These are phyloP conservation scores for Plantago major DNA, from an alignment of 257 asterid species.

Conservation along the genomic window DNA sequence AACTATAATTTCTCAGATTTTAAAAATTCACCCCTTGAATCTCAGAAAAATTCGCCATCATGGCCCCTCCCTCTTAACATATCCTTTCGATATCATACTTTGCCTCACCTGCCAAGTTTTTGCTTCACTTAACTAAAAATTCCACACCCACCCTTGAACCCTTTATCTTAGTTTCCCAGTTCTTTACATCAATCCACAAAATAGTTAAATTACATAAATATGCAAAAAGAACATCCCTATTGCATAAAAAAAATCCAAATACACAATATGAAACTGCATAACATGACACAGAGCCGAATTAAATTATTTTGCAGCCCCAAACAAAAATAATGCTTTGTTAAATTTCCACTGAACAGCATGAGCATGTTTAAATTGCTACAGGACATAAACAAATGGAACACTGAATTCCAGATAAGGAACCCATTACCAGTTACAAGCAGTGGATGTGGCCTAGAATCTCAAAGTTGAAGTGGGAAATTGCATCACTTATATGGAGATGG, in stretches of 20 bases:
- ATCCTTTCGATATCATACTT: no score
- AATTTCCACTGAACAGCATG: not conserved
- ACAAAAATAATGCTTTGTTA: not conserved
- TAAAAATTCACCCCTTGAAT: no score
- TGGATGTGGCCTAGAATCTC: slow-evolving; percentile 9
- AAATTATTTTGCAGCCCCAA: no score
- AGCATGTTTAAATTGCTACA: not conserved
- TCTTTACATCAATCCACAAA: not conserved
- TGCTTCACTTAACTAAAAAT: not conserved
- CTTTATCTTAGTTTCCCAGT: not conserved
- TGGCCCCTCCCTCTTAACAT: no score
- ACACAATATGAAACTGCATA: not conserved
- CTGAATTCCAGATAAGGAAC: not conserved
- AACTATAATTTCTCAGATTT: no score
- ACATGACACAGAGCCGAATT: no score
- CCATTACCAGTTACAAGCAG: slow-evolving; percentile 15
- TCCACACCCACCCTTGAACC: not conserved
- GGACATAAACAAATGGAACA: not conserved
- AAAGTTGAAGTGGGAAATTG: slow-evolving; percentile 8
- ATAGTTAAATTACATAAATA: no score
- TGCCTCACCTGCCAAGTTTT: no score
- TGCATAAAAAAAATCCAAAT: not conserved
- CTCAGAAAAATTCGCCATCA: not conserved
- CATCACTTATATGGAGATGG: not conserved
- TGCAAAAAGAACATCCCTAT: no score